phyloP scores from a whole-genome alignment of 2,329 filamentous ascomycete genomes.

The Sporothrix sp. region DNA sequence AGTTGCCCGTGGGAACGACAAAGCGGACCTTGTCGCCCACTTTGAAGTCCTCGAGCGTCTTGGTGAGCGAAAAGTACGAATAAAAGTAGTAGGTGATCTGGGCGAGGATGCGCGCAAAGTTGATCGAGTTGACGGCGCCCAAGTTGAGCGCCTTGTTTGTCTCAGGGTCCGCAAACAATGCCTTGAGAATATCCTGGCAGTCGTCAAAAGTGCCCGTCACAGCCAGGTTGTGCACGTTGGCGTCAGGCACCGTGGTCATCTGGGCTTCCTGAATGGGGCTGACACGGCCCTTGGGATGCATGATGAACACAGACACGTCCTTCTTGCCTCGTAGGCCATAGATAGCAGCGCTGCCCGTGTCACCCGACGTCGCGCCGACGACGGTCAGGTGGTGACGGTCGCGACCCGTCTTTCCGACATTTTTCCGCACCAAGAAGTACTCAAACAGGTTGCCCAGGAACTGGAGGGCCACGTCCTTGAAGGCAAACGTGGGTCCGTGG shows the following conservation, averaged over 20 bases:
- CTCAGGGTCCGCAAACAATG: constrained; percentile 75
- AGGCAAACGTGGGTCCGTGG: constrained; percentile 90
- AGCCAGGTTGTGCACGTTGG: constrained; percentile 85
- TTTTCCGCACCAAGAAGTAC: constrained; percentile 70
- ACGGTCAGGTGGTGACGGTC: constrained; percentile 75
- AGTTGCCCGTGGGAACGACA: constrained; percentile 91
- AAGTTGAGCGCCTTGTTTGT: constrained; percentile 76
- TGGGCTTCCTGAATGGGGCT: constrained; percentile 90
- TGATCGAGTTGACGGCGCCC: constrained; percentile 93
- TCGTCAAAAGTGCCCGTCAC: constrained; percentile 92
- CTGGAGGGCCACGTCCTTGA: constrained; percentile 90
- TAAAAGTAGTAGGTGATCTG: constrained; percentile 98
- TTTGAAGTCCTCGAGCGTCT: constrained; percentile 49
- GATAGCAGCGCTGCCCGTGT: constrained; percentile 90
- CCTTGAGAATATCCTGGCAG: constrained; percentile 95
- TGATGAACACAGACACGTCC: constrained; percentile 92
- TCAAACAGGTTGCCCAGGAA: constrained; percentile 95
- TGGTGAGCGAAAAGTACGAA: constrained; percentile 75
- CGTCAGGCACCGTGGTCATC: constrained; percentile 89
- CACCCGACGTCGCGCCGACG: constrained; percentile 76
- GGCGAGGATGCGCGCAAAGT: constrained; percentile 88
- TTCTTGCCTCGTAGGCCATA: constrained; percentile 93
- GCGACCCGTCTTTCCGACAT: constrained; percentile 54
- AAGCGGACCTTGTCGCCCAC: constrained; percentile 65
- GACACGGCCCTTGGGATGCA: constrained; percentile 84